A percentile compares a stretch with the other conserved stretches of the same genome.
Evolutionary conservation across 805 yeast genomes (phyloP).

Genomic region (Candida vartiovaarae): DNA sequence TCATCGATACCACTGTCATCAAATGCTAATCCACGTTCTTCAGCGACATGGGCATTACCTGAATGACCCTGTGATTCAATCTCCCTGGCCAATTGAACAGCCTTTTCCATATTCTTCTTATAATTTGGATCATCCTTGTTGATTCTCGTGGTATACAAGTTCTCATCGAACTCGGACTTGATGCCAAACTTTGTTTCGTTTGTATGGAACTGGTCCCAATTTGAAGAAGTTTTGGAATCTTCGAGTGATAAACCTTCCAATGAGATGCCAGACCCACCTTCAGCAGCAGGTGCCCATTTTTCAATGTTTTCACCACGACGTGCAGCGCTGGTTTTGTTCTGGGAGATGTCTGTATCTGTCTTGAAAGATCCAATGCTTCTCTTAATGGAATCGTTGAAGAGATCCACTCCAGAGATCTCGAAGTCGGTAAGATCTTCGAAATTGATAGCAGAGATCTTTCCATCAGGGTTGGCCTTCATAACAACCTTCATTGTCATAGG

Average conservation of each 20-base stretch:
- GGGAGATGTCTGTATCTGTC: slow-evolving; percentile 74
- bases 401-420: slow-evolving; percentile 29
- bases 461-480: slow-evolving; percentile 28
- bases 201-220: slow-evolving; percentile 95
- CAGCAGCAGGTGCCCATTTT: slow-evolving; percentile 67
- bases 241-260: slow-evolving; percentile 28
- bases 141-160: slow-evolving; percentile 75
- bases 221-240: slow-evolving; percentile 24
- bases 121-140: slow-evolving; percentile 71
- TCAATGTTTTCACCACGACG: slow-evolving; percentile 57
- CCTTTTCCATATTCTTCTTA: slow-evolving; percentile 53
- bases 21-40: slow-evolving; percentile 73
- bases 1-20: slow-evolving; percentile 90
- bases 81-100: slow-evolving; percentile 76
- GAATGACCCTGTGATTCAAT: slow-evolving; percentile 61
- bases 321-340: slow-evolving; percentile 28
- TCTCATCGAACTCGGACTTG: slow-evolving; percentile 74
- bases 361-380: slow-evolving; percentile 39
- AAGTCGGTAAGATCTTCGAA: slow-evolving; percentile 33
- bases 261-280: slow-evolving; percentile 5
- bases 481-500: slow-evolving; percentile 34
- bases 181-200: slow-evolving; percentile 87
- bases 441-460: slow-evolving; percentile 20
- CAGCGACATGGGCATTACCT: slow-evolving; percentile 78
- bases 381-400: slow-evolving; percentile 13